Evolutionary conservation across 116 monocot species (phyloP).

Genomic region (Phalaenopsis hybrid): DNA sequence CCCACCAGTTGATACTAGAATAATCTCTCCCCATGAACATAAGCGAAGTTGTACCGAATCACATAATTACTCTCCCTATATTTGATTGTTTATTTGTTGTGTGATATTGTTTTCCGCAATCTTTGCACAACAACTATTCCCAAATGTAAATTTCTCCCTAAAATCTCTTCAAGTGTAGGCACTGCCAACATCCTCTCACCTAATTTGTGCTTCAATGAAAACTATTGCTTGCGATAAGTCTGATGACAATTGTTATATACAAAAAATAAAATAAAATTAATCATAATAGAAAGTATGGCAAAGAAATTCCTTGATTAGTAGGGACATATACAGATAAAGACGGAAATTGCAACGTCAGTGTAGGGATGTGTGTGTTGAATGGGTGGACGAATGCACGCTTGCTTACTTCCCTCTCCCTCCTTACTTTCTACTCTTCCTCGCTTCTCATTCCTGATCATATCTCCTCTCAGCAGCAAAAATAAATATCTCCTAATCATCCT

Average conservation of each 20-base stretch:
- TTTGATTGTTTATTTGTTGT: no score
- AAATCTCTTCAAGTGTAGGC: background rate
- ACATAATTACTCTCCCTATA: no score
- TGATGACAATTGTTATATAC: background rate
- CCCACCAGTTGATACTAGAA: no score
- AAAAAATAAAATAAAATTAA: conserved; percentile 3
- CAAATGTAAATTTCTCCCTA: no score
- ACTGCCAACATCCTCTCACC: background rate
- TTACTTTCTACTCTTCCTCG: background rate
- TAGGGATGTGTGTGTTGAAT: conserved; percentile 24
- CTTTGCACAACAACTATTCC: no score
- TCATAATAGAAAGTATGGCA: background rate
- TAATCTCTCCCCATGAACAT: no score
- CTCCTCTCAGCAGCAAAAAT: background rate
- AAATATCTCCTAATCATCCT: background rate
- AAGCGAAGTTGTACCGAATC: no score
- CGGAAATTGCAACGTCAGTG: conserved; percentile 54
- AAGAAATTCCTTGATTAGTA: conserved; percentile 22
- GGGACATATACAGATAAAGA: conserved; percentile 45
- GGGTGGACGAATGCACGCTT: conserved; percentile 29
- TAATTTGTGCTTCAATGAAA: background rate
- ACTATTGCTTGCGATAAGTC: background rate
- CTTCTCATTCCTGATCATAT: background rate
- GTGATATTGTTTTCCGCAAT: no score
- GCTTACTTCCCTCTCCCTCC: conserved; percentile 13